Base-by-base conservation (phyloP, 2,329 filamentous ascomycete genomes). In the Ascochyta viciae-villosae region DNA sequence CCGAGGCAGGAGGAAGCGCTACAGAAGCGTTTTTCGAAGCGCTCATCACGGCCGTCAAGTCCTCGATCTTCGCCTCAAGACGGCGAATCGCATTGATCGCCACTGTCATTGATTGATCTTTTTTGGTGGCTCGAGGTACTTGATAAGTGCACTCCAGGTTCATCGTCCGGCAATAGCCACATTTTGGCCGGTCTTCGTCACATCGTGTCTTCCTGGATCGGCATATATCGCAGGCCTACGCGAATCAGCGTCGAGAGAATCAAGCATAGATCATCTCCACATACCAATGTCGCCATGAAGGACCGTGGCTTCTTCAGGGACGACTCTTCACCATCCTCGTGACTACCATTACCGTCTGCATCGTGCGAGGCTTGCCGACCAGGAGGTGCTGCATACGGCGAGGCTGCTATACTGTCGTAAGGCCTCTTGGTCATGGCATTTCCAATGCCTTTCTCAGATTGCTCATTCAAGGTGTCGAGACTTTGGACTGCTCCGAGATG, bases 71-170 rank as follows among this genome's bases (percentile, higher is more conserved):
- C 4, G 77, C 75, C 65, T 84, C 82, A 16, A 84, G 74, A 12
- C 82, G 76, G 67, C 81, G 77, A 23, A 84, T 77, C 10, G 82
- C 82, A 62, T 82, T 83, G 68, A 84, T 83, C 27, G 83, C 82
- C 66, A 83, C 78, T 24, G 79, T 77, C 65, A 84, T 78, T 3
- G 82, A 83, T 50, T 83, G 80, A 54, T 84, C 82, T 48, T 81
- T 83, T 60, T 83, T 83, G 34, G 82, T 83, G 12, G 79, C 76
- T 62, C 82, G 82, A 54, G 81, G 79, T 63, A 83, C 79, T 57
- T 81, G 81, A 63, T 83, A 85, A 39, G 77, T 76, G 67, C 82
- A 85, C 16, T 82, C 79, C 29, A 82, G 57, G 7, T 79, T 80
- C 40, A 80, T 76, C 13, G 74, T 70, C 60, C 78, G 80, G 70